Conservation (phyloP, 257 asterid genomes). For the Pogostemon cablin region DNA sequence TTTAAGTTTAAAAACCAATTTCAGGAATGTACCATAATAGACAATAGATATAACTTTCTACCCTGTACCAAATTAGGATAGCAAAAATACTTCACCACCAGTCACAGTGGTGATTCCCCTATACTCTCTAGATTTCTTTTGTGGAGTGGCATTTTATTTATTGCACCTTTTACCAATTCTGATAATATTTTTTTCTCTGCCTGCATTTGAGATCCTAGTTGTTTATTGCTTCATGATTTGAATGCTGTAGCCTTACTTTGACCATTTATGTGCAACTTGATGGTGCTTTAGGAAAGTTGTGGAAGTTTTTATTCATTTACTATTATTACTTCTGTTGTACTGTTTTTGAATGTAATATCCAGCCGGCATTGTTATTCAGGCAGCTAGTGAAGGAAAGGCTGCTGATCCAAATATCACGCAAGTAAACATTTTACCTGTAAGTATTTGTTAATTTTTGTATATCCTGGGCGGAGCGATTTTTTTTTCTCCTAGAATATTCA, state of each 20-base stretch:
- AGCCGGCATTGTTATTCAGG: conserved; percentile 45
- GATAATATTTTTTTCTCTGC: too few relatives aligned
- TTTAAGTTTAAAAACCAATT: background rate
- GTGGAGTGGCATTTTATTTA: too few relatives aligned
- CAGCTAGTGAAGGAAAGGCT: conserved; percentile 60
- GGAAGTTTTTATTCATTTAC: background rate
- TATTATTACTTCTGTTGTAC: background rate
- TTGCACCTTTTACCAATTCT: too few relatives aligned
- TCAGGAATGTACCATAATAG: background rate
- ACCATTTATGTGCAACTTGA: background rate
- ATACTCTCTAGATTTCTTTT: too few relatives aligned
- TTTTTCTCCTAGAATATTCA: too few relatives aligned
- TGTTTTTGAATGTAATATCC: conserved; percentile 1
- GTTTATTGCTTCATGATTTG: background rate
- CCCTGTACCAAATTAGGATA: too few relatives aligned
- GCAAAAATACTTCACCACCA: too few relatives aligned
- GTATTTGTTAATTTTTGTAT: conserved; percentile 31
- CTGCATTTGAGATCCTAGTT: too few relatives aligned
- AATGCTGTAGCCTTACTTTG: background rate
- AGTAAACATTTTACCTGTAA: conserved; percentile 80
- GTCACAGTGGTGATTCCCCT: too few relatives aligned
- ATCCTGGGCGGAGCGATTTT: too few relatives aligned
- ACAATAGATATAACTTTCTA: too few relatives aligned
- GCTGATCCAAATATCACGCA: conserved; percentile 77
- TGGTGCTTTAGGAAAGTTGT: background rate